phyloP scores from a whole-genome alignment of 192 early-diverging fungal species.

The Obelidium mucronatum region DNA sequence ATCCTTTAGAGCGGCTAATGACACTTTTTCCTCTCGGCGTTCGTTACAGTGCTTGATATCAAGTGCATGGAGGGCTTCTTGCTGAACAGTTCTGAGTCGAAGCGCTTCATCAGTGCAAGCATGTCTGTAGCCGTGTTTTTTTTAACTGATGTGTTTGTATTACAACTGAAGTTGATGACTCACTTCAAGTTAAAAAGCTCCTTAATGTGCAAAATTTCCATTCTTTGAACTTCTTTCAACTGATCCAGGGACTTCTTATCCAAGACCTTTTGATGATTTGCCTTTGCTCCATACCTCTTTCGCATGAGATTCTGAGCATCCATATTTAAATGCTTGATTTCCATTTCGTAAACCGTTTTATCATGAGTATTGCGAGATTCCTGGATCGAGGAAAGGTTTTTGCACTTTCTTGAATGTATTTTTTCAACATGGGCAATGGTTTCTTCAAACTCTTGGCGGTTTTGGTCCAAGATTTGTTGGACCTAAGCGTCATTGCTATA shows the following conservation, averaged over 20 bases:
- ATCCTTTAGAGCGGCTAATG: neutral
- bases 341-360: neutral
- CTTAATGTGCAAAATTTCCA: neutral
- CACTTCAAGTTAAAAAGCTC: neutral
- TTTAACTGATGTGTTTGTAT: no score
- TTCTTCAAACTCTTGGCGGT: neutral
- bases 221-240: neutral
- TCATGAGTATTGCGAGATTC: neutral
- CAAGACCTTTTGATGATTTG: neutral
- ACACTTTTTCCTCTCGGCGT: neutral
- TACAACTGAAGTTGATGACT: neutral
- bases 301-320: neutral
- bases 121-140: neutral
- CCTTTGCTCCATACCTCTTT: neutral
- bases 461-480: neutral
- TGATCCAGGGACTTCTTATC: constrained; percentile 1
- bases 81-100: neutral
- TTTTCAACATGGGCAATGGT: neutral
- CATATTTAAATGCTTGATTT: neutral
- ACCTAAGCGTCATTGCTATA: no score
- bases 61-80: neutral
- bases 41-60: neutral
- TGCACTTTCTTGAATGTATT: neutral
- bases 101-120: neutral
- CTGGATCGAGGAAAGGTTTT: neutral